Evolutionary conservation across 345 rosid species (phyloP), one percentile per base, ranked within the genome.

Genomic region (Geranium rotundifolium): DNA sequence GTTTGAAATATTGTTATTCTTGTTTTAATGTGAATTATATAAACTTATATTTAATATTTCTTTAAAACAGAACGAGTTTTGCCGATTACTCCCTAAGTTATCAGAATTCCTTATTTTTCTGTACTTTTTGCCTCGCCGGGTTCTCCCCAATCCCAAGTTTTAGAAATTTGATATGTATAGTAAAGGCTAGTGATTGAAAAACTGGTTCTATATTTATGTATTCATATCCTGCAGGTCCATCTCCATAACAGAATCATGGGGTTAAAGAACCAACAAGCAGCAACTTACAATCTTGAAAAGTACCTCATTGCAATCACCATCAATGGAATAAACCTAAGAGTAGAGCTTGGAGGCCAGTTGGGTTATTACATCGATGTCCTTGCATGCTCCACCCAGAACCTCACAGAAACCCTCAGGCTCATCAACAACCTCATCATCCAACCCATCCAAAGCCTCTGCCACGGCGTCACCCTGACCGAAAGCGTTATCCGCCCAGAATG

Each of bases 281-380:
- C 95, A 58, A 84, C 88, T 61, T 93, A 89, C 77, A 79, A 67
- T 67, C 86, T 87, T 14, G 97, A 92, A 82, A 92, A 84, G 69
- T 80, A 81, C 82, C 87, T 92, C 57, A 82, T 90, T 55, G 56
- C 78, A 34, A 82, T 92, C 76, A 82, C 79, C 39, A 82, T 90
- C 80, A 87, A 92, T 49, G 99, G 97, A 12, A 77, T 84, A 34
- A 70, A 81, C 63, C 70, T 90, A 65, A 88, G 97, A 70, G 81
- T 90, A 60, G 99, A 92, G 74, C 91, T 90, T 66, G 97, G 97
- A 59, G 97, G 96, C 71, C 96, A 90, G 66, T 65, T 86, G 58
- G 96, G 95, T 54, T 74, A 93, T 72, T 83, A 85, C 80, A 75
- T 93, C 62, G 96, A 90, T 75, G 79, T 93, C 59, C 89, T 93